Conservation (phyloP, 805 yeast genomes). For the Pichia manshurica region DNA sequence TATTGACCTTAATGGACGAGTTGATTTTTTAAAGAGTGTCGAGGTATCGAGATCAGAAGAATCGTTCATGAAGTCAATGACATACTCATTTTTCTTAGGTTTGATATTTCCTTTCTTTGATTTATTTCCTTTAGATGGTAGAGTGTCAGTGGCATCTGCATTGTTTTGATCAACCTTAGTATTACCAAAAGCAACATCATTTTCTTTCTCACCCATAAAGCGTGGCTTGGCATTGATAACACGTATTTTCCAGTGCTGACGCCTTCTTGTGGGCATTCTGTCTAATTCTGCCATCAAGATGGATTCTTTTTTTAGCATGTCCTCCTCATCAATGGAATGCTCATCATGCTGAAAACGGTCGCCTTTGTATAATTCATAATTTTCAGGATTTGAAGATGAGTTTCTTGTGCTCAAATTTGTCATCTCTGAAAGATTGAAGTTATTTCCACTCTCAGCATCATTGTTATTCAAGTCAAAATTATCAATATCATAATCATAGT, state of each 20-base stretch:
- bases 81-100: constrained; percentile 3
- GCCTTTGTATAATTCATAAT: neutral
- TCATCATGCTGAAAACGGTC: neutral
- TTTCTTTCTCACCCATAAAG: neutral
- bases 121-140: neutral
- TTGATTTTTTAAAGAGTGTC: constrained; percentile 25
- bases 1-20: neutral
- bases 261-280: neutral
- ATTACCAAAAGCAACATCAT: neutral
- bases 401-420: neutral
- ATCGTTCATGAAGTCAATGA: constrained; percentile 22
- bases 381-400: neutral
- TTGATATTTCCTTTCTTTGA: neutral
- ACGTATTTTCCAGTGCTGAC: constrained; percentile 12
- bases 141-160: neutral
- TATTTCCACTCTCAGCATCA: neutral
- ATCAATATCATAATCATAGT: constrained; percentile 11
- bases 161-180: neutral
- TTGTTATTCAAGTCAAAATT: constrained; percentile 8
- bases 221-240: constrained; percentile 3
- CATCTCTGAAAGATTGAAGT: constrained; percentile 3
- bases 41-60: constrained; percentile 7
- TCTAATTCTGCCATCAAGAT: constrained; percentile 8
- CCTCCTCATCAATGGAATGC: constrained; percentile 1
- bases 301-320: neutral